A percentile compares a stretch with the other conserved stretches of the same genome.
These are phyloP conservation scores for Chrysosporium queenslandicum DNA, from an alignment of 2,329 filamentous ascomycete genomes.

Conservation along the genomic window DNA sequence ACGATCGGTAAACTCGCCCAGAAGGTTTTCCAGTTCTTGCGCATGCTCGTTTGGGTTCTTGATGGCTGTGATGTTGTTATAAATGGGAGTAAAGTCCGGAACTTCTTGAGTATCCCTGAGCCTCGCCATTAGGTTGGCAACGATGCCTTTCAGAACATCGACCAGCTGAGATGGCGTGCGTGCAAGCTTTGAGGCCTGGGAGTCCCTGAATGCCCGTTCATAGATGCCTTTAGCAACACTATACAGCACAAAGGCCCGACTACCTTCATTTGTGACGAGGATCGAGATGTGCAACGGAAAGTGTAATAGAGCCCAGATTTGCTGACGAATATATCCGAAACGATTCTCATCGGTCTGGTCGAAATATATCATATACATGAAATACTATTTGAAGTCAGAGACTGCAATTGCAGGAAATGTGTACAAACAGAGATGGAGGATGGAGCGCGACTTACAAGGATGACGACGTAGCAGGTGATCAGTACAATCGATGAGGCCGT, in stretches of 20 bases:
- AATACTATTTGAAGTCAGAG: conserved; percentile 29
- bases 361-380: conserved; percentile 56
- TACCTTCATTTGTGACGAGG: conserved; percentile 53
- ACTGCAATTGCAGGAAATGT: background rate
- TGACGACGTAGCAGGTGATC: conserved; percentile 14
- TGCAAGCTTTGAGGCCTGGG: background rate
- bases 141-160: conserved; percentile 6
- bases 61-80: conserved; percentile 5
- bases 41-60: background rate
- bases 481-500: conserved; percentile 14
- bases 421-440: background rate
- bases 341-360: conserved; percentile 44
- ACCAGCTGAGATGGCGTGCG: background rate
- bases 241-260: conserved; percentile 39
- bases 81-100: conserved; percentile 14
- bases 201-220: background rate
- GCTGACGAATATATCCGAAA: conserved; percentile 48
- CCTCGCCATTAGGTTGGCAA: background rate
- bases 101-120: conserved; percentile 5
- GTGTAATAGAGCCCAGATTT: conserved; percentile 36
- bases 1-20: conserved; percentile 5
- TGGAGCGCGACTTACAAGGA: conserved; percentile 11
- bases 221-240: conserved; percentile 28
- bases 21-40: background rate
- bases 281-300: conserved; percentile 32